Evolutionary conservation across 2,329 filamentous ascomycete species (phyloP).

Genomic region (Kalmusia sp.): DNA sequence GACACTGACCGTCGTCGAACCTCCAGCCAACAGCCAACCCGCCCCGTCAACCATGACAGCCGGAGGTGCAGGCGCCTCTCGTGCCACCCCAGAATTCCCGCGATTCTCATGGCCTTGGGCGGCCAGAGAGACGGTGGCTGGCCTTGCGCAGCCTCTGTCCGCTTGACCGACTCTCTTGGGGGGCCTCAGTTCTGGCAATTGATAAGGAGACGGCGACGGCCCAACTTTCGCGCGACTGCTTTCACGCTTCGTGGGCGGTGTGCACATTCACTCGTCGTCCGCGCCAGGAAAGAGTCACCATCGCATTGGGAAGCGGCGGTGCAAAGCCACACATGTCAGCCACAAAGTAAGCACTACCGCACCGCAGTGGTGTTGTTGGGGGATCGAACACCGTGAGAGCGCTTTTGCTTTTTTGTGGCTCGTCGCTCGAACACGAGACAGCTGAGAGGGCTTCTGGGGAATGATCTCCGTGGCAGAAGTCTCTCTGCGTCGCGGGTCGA

Average conservation of each 20-base stretch:
- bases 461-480: no score
- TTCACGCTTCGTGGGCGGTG: neutral
- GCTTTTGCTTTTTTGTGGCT: no score
- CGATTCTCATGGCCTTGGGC: constrained; percentile 13
- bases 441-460: no score
- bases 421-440: no score
- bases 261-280: neutral
- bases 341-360: constrained; percentile 22
- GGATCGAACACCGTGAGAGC: neutral
- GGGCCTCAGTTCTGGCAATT: neutral
- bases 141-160: neutral
- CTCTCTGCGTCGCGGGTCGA: no score
- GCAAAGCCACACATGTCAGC: constrained; percentile 24
- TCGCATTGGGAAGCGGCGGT: constrained; percentile 14
- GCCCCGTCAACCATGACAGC: neutral
- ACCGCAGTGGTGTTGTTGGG: neutral
- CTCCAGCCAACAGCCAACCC: neutral
- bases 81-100: constrained; percentile 11
- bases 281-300: neutral
- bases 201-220: neutral
- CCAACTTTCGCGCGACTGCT: neutral
- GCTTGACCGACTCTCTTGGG: constrained; percentile 6
- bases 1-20: neutral
- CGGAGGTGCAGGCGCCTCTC: constrained; percentile 6
- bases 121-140: no score